These are phyloP conservation scores for Solanum bukasovii DNA, from an alignment of 257 asterid genomes.

Conservation along the genomic window DNA sequence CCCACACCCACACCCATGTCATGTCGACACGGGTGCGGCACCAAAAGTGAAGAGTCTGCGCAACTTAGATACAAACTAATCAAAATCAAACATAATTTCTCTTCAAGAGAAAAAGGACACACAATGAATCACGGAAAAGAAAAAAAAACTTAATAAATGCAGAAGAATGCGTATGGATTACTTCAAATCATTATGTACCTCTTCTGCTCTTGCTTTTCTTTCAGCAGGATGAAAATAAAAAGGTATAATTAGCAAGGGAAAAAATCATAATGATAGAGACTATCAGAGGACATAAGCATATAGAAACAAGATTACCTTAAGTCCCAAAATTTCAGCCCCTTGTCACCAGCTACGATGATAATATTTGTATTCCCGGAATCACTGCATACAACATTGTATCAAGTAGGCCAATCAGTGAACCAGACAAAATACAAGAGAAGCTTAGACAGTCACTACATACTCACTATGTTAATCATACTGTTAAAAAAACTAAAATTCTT, in stretches of 20 bases:
- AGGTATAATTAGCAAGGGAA: neutral
- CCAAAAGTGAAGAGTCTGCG: neutral
- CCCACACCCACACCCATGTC: neutral
- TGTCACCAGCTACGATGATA: slow-evolving; percentile 55
- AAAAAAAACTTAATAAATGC: neutral
- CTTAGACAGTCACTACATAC: neutral
- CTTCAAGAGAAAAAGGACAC: neutral
- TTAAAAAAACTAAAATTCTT: neutral
- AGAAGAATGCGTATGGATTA: neutral
- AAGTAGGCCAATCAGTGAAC: neutral
- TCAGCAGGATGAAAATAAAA: neutral
- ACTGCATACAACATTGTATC: slow-evolving; percentile 34
- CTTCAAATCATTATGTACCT: neutral
- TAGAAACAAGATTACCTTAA: slow-evolving; percentile 43
- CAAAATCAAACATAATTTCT: neutral
- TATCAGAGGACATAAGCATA: neutral
- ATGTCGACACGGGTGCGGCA: neutral
- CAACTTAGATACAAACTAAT: neutral
- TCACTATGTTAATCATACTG: neutral
- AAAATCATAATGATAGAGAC: neutral
- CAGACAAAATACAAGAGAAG: neutral
- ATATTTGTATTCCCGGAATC: slow-evolving; percentile 48
- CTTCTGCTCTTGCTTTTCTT: neutral
- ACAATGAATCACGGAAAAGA: neutral
- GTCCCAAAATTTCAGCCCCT: slow-evolving; percentile 89